A percentile compares a stretch with the other conserved stretches of the same genome.
These are phyloP conservation scores for Colletotrichum tanaceti DNA, from an alignment of 2,329 filamentous ascomycete species.

Conservation along the genomic window DNA sequence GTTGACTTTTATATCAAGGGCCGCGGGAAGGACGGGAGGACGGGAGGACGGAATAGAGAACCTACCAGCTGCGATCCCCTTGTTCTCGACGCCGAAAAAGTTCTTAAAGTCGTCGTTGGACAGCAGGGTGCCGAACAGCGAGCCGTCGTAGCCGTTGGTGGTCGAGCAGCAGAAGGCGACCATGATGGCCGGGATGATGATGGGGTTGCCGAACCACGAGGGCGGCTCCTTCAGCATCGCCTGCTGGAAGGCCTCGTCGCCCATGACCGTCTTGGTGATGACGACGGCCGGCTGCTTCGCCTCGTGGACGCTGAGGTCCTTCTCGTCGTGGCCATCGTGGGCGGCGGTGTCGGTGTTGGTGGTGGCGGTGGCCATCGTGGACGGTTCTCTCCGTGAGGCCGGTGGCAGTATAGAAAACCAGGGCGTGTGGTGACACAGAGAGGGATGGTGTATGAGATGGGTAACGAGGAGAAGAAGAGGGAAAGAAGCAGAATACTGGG, in stretches of 20 bases:
- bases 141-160: slow-evolving; percentile 58
- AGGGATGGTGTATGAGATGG: not conserved
- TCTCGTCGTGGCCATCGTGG: slow-evolving; percentile 14
- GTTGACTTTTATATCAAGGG: too few species aligned
- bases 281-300: slow-evolving; percentile 18
- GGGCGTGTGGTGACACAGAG: too few species aligned
- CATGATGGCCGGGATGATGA: slow-evolving; percentile 43
- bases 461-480: not conserved
- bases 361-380: slow-evolving; percentile 16
- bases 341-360: too few species aligned
- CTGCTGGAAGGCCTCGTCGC: slow-evolving; percentile 44
- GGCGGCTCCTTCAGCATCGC: slow-evolving; percentile 48
- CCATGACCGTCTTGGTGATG: slow-evolving; percentile 13
- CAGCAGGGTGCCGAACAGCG: slow-evolving; percentile 64
- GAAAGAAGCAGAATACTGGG: too few species aligned
- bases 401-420: not conserved
- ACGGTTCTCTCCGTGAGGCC: not conserved
- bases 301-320: slow-evolving; percentile 5
- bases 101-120: slow-evolving; percentile 63
- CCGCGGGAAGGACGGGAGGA: too few species aligned
- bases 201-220: slow-evolving; percentile 38
- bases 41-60: too few species aligned
- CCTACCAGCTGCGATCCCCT: slow-evolving; percentile 61
- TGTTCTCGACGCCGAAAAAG: slow-evolving; percentile 61
- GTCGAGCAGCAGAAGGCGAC: slow-evolving; percentile 48